Evolutionary conservation across 2,329 filamentous ascomycete genomes (phyloP).

Genomic region (Penicillium crustosum): DNA sequence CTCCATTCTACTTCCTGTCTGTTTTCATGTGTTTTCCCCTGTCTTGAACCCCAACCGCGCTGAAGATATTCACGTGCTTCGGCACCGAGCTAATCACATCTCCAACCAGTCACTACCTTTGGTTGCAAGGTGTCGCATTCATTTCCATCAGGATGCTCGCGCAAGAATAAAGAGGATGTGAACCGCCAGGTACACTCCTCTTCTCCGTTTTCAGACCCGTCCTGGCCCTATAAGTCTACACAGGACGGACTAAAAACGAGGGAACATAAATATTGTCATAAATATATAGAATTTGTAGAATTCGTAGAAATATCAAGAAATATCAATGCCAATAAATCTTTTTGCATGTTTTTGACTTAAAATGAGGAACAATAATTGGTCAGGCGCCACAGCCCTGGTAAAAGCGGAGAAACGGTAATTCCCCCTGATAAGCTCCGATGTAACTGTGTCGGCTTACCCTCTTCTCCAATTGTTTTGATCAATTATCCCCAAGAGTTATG

Average conservation of each 20-base stretch:
- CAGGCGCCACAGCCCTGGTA: background rate
- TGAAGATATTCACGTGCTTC: conserved; percentile 44
- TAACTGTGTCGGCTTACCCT: background rate
- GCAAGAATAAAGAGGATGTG: conserved; percentile 48
- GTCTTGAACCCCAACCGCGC: conserved; percentile 16
- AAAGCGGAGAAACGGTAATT: conserved; percentile 10
- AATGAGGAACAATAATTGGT: background rate
- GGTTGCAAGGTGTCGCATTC: conserved; percentile 53
- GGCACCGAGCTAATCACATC: conserved; percentile 53
- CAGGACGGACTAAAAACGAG: conserved; percentile 58
- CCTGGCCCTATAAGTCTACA: conserved; percentile 47
- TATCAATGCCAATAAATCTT: background rate
- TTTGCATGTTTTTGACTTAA: background rate
- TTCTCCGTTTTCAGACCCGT: conserved; percentile 57
- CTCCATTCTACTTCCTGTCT: conserved; percentile 16
- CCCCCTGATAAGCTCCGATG: background rate
- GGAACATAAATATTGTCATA: conserved; percentile 43
- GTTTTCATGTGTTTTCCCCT: background rate
- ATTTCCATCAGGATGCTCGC: conserved; percentile 37
- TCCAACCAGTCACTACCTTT: conserved; percentile 46
- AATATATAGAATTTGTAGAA: background rate
- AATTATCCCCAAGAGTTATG: background rate
- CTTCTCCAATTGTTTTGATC: background rate
- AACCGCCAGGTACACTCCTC: conserved; percentile 34
- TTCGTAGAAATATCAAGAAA: background rate